Evolutionary conservation across 2,329 filamentous ascomycete species (phyloP), one percentile per base, ranked within the genome.

Genomic region (Xenosphaeropsis pyriputrescens): DNA sequence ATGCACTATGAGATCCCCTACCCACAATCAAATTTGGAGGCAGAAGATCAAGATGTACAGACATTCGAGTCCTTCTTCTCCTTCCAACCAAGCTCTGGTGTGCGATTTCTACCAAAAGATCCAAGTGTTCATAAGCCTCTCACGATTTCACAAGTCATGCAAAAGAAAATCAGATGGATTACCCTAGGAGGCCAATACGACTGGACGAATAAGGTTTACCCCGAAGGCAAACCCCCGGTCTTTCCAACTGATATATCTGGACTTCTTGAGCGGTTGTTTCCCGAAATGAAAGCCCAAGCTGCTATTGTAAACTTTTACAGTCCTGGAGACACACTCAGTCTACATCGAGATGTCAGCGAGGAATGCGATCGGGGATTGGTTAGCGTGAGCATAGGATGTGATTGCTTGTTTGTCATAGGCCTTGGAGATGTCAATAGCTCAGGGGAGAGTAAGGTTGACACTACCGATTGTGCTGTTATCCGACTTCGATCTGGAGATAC

Each of bases 121-220:
- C 65, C 81, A 0, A 45, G 57, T 0, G 59, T 86, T n/a, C 88
- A 95, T 59, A 83, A 79, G 43, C 68, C 84, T 2, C 63, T 95
- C 8, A 69, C 72, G 2, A 64, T 82, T 38, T 64, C 71, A 35
- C 77, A 79, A 50, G 73, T 89, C 19, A 65, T 96, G 32, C 72
- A 78, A 40, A 81, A 79, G 44, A 88, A 84, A 43, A 70, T 96
- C 17, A 85, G 89, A 47, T 98, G 91, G 91, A 73, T 93, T 32
- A 96, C 89, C 0, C 71, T 98, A 2, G 91, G 91, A 36, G 89
- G 86, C 0, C 91, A 96, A 57, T 96, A 96, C 57, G 84, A 96
- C 61, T 96, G 89, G 91, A 93, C 86, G 0, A 72, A 75, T 40
- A 88, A 93, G 47, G 62, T 73, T 11, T 96, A 96, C 52, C 86